A percentile compares a stretch with the other conserved stretches of the same genome.
phyloP scores from a whole-genome alignment of 164 flowering plant species.

The Nymphaea colorata region DNA sequence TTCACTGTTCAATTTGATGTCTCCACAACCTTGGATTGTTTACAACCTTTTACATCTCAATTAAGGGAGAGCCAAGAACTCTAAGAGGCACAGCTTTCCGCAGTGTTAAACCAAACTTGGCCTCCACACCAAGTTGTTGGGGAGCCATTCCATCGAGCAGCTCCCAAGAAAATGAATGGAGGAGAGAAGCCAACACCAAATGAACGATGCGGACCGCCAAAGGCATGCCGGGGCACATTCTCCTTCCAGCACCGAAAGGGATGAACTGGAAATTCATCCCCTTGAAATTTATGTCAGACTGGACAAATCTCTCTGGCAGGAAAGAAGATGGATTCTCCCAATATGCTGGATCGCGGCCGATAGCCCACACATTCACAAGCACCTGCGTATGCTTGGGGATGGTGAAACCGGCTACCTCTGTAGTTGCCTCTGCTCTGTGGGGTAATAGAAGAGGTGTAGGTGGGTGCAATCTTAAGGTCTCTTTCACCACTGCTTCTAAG shows the following conservation, averaged over 20 bases:
- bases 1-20: no score
- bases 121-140: conserved; percentile 10
- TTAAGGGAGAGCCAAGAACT: conserved; percentile 5
- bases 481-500: conserved; percentile 3
- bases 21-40: no score
- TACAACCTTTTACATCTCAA: neutral
- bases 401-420: neutral
- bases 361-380: neutral
- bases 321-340: conserved; percentile 8
- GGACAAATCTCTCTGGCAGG: conserved; percentile 30
- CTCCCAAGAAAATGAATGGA: conserved; percentile 18
- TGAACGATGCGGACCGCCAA: conserved; percentile 15
- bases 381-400: neutral
- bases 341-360: neutral
- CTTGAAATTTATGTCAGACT: conserved; percentile 4
- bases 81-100: conserved; percentile 10
- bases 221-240: conserved; percentile 21
- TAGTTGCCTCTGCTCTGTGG: neutral
- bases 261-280: conserved; percentile 18
- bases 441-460: conserved; percentile 1
- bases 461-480: conserved; percentile 1
- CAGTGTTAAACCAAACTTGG: conserved; percentile 10
- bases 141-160: neutral
- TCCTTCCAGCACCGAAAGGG: conserved; percentile 20
- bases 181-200: conserved; percentile 12